phyloP scores from a whole-genome alignment of 805 yeast genomes.

The Cyberlindnera suaveolens region DNA sequence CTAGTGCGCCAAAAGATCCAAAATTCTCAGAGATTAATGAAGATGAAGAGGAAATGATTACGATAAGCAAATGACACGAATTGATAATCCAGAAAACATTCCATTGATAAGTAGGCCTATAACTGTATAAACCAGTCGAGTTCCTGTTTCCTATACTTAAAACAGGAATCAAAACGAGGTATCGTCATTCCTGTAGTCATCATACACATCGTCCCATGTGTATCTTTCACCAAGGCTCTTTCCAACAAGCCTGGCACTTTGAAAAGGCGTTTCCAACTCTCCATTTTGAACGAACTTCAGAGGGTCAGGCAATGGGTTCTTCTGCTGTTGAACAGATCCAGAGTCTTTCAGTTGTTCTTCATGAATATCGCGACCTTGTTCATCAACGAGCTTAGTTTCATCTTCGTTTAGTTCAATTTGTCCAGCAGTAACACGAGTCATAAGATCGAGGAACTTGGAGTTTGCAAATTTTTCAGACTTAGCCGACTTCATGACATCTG shows the following conservation, averaged over 20 bases:
- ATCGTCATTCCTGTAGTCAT: constrained; percentile 23
- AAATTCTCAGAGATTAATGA: constrained; percentile 2
- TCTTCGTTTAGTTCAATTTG: constrained; percentile 19
- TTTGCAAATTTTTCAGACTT: constrained; percentile 19
- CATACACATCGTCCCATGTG: constrained; percentile 26
- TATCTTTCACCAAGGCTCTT: constrained; percentile 15
- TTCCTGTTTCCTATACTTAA: constrained; percentile 1
- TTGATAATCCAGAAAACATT: not conserved
- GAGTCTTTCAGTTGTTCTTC: constrained; percentile 1
- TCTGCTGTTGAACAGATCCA: constrained; percentile 2
- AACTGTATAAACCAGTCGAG: not conserved
- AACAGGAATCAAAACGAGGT: constrained; percentile 14
- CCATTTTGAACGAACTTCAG: constrained; percentile 17
- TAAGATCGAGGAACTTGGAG: constrained; percentile 21
- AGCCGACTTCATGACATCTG: constrained; percentile 18
- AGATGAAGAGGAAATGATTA: constrained; percentile 20
- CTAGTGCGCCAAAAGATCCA: not conserved
- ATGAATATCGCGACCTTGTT: constrained; percentile 21
- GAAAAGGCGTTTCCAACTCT: constrained; percentile 19
- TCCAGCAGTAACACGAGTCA: constrained; percentile 21
- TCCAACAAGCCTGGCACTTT: constrained; percentile 17
- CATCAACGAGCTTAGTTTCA: constrained; percentile 21
- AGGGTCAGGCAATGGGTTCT: constrained; percentile 22
- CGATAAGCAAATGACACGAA: constrained; percentile 6
- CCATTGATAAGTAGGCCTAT: not conserved